A percentile compares a stretch with the other conserved stretches of the same genome.
Conservation (phyloP, 257 asterid genomes). For the Eustoma russellianum region DNA sequence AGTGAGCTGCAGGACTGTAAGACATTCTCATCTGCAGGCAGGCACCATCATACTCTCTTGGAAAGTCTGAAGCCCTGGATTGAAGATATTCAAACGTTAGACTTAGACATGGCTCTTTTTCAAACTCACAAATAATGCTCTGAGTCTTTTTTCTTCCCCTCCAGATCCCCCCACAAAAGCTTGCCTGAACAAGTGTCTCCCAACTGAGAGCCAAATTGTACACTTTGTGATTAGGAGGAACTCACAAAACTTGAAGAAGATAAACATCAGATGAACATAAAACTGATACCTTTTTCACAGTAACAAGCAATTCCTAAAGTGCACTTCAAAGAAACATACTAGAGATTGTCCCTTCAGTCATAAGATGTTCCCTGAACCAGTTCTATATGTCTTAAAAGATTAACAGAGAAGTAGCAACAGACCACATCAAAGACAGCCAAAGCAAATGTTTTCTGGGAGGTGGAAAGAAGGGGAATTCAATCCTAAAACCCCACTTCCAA, state of each 20-base stretch:
- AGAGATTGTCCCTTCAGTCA: constrained; percentile 15
- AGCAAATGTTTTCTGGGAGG: neutral
- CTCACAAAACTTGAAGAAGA: constrained; percentile 9
- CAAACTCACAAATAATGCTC: neutral
- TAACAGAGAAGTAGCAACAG: neutral
- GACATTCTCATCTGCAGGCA: constrained; percentile 95
- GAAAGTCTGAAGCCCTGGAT: constrained; percentile 82
- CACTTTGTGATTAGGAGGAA: neutral
- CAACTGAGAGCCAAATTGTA: neutral
- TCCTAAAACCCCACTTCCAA: neutral
- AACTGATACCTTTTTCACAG: constrained; percentile 37
- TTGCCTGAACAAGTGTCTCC: too few species aligned
- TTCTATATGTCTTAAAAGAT: neutral
- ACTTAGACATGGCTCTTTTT: neutral
- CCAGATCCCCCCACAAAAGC: too few species aligned
- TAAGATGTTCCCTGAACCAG: constrained; percentile 7
- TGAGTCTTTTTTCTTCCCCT: neutral
- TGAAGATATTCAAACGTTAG: neutral
- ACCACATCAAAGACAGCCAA: neutral
- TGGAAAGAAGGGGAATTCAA: neutral
- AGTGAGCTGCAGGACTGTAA: constrained; percentile 88
- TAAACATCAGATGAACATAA: constrained; percentile 22
- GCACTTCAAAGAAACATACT: constrained; percentile 24
- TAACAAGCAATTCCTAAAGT: constrained; percentile 48
- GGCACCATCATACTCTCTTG: constrained; percentile 84